A percentile compares a stretch with the other conserved stretches of the same genome.
phyloP scores from a whole-genome alignment of 768 basidiomycete genomes.

The Mycena alexandri region DNA sequence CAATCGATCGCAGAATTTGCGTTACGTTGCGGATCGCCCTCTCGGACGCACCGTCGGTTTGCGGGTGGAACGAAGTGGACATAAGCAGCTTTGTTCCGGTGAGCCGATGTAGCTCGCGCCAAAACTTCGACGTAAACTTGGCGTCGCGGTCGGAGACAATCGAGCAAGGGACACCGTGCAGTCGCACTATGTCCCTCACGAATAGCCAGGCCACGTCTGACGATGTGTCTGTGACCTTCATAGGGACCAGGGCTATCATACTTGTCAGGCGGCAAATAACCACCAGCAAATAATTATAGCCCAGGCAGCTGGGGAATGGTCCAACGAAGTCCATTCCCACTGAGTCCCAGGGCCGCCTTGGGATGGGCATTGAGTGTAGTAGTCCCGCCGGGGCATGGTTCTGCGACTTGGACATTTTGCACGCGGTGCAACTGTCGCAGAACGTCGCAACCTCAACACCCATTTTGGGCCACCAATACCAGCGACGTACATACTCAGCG shows the following conservation, averaged over 20 bases:
- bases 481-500: no score
- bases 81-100: conserved; percentile 48
- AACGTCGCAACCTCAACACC: conserved; percentile 20
- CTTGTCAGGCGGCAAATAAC: no score
- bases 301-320: conserved; percentile 41
- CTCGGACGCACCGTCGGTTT: conserved; percentile 53
- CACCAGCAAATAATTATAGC: conserved; percentile 37
- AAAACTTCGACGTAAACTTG: conserved; percentile 39
- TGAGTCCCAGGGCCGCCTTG: conserved; percentile 42
- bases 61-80: conserved; percentile 56
- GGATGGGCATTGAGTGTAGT: conserved; percentile 42
- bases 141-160: conserved; percentile 43
- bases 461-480: conserved; percentile 39
- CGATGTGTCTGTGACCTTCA: no score
- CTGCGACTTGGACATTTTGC: not conserved
- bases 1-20: conserved; percentile 46
- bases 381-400: conserved; percentile 3
- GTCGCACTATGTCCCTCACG: no score
- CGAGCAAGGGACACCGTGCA: conserved; percentile 22
- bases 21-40: conserved; percentile 44
- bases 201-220: no score
- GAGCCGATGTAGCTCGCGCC: conserved; percentile 32
- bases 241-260: no score
- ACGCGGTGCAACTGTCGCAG: not conserved
- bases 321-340: conserved; percentile 53